Evolutionary conservation across 768 basidiomycete species (phyloP).

Genomic region (Ephemerocybe angulata): DNA sequence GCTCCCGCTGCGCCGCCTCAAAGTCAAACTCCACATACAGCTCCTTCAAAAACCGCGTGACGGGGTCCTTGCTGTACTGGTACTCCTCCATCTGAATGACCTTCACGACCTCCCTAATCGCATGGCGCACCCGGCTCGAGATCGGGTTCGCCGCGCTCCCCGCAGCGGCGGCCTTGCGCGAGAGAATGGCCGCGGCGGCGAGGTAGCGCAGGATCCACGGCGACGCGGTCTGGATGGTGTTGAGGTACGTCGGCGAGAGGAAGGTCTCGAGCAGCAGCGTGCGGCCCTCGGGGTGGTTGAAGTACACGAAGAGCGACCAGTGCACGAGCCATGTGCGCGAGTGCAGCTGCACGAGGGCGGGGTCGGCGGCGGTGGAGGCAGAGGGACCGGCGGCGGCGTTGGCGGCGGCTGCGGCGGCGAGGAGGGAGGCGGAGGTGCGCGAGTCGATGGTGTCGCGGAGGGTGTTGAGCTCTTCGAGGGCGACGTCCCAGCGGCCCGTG

Average conservation of each 20-base stretch:
- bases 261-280: slow-evolving; percentile 93
- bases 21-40: slow-evolving; percentile 96
- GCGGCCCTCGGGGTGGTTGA: slow-evolving; percentile 90
- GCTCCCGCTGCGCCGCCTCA: slow-evolving; percentile 84
- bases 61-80: slow-evolving; percentile 90
- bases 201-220: slow-evolving; percentile 96
- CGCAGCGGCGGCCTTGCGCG: slow-evolving; percentile 64
- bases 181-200: slow-evolving; percentile 88
- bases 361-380: slow-evolving; percentile 41
- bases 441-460: slow-evolving; percentile 92
- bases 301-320: slow-evolving; percentile 98
- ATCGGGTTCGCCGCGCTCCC: slow-evolving; percentile 34
- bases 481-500: slow-evolving; percentile 91
- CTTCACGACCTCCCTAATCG: slow-evolving; percentile 88
- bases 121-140: slow-evolving; percentile 77
- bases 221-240: slow-evolving; percentile 94
- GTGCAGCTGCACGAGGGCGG: slow-evolving; percentile 84
- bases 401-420: slow-evolving; percentile 33
- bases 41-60: slow-evolving; percentile 90
- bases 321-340: slow-evolving; percentile 95
- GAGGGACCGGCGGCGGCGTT: slow-evolving; percentile 22
- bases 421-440: slow-evolving; percentile 51
- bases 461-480: slow-evolving; percentile 91
- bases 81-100: slow-evolving; percentile 95
- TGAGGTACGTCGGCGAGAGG: slow-evolving; percentile 94